These are phyloP conservation scores for Aureobasidium melanogenum DNA, from an alignment of 2,329 filamentous ascomycete species.

Conservation along the genomic window DNA sequence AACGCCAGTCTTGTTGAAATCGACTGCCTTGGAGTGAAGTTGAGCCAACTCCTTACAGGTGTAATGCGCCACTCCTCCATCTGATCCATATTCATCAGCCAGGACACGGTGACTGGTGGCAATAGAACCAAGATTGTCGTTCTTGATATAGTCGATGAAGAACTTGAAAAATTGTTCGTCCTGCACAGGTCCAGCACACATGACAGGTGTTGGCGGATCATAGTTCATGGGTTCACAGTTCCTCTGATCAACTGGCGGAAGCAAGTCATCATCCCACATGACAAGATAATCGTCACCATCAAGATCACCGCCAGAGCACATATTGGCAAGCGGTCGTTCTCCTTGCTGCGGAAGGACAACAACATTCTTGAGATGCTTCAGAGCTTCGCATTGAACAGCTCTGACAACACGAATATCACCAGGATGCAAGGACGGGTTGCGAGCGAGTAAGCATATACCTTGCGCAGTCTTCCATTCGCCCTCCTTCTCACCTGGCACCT, in stretches of 20 bases:
- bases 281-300: constrained; percentile 95
- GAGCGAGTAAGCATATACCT: constrained; percentile 73
- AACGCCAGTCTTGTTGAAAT: constrained; percentile 85
- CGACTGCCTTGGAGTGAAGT: constrained; percentile 84
- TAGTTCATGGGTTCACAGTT: constrained; percentile 75
- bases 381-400: constrained; percentile 64
- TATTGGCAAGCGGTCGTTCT: constrained; percentile 76
- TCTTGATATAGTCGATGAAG: constrained; percentile 89
- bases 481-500: constrained; percentile 51
- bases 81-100: constrained; percentile 49
- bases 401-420: constrained; percentile 84
- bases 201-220: constrained; percentile 46
- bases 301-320: constrained; percentile 93
- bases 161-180: constrained; percentile 70
- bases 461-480: constrained; percentile 34
- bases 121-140: constrained; percentile 71
- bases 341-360: constrained; percentile 80
- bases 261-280: constrained; percentile 73
- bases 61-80: constrained; percentile 54
- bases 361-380: constrained; percentile 73
- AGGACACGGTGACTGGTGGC: constrained; percentile 73
- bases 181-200: constrained; percentile 54
- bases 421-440: constrained; percentile 89
- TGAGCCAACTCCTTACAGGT: constrained; percentile 66
- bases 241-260: constrained; percentile 53